These are phyloP conservation scores for Thozetella sp. DNA, from an alignment of 495 filamentous ascomycete genomes.

Conservation along the genomic window DNA sequence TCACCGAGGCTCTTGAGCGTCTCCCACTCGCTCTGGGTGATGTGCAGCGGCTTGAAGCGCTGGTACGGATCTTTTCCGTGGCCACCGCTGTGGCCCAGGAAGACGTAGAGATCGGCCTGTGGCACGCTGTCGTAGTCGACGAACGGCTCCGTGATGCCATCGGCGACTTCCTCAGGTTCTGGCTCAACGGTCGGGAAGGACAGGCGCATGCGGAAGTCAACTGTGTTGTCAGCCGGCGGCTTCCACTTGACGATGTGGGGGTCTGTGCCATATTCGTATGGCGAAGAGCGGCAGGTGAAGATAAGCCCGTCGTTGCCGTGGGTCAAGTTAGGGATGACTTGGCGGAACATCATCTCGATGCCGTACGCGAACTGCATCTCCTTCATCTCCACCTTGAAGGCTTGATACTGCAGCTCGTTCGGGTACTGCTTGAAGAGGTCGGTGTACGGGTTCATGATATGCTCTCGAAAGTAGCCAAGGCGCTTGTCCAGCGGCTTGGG, in stretches of 20 bases:
- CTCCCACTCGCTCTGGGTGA: constrained; percentile 84
- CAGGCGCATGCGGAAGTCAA: constrained; percentile 84
- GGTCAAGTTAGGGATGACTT: constrained; percentile 77
- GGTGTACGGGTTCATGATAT: constrained; percentile 79
- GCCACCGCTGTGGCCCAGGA: constrained; percentile 48
- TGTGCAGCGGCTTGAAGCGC: constrained; percentile 63
- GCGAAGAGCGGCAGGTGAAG: constrained; percentile 86
- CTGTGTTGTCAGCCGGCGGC: constrained; percentile 84
- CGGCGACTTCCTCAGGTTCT: constrained; percentile 64
- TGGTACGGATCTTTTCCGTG: constrained; percentile 50
- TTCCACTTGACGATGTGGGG: constrained; percentile 97
- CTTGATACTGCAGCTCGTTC: constrained; percentile 67
- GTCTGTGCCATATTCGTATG: constrained; percentile 90
- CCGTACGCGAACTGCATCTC: constrained; percentile 85
- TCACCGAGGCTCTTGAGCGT: constrained; percentile 66
- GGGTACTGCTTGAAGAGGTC: constrained; percentile 68
- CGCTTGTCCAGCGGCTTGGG: constrained; percentile 81
- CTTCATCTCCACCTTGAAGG: constrained; percentile 84
- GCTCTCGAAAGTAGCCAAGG: constrained; percentile 80
- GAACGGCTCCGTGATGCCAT: constrained; percentile 57
- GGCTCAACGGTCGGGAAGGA: constrained; percentile 75
- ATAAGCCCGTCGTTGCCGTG: constrained; percentile 97
- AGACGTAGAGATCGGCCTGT: constrained; percentile 45
- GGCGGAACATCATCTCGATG: constrained; percentile 86
- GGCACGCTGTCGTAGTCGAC: constrained; percentile 57